Evolutionary conservation across 176 grass and related monocot genomes (phyloP).

Genomic region (Guadua angustifolia): DNA sequence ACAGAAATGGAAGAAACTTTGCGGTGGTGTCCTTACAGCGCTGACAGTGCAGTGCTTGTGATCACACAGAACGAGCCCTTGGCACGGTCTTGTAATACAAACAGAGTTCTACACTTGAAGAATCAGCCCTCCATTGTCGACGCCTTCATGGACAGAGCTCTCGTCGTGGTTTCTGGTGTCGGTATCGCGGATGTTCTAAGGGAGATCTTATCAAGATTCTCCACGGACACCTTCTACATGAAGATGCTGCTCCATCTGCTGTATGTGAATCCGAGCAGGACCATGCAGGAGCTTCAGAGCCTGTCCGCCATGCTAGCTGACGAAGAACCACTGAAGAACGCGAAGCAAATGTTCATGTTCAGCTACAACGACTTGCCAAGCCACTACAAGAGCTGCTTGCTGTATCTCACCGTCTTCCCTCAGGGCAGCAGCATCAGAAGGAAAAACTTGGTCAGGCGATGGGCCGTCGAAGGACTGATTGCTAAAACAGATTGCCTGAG

Average conservation of each 20-base stretch:
- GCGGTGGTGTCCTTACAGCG: too few species aligned
- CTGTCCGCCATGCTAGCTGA: neutral
- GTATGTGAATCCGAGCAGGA: neutral
- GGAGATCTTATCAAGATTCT: neutral
- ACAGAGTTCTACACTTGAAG: too few species aligned
- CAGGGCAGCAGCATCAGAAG: slow-evolving; percentile 16
- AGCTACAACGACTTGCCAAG: neutral
- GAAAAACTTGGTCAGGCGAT: slow-evolving; percentile 17
- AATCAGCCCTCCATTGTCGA: too few species aligned
- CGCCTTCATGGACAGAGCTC: too few species aligned
- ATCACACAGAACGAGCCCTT: too few species aligned
- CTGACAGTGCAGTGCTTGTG: too few species aligned
- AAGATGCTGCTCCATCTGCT: neutral
- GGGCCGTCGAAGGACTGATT: neutral
- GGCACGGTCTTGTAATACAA: too few species aligned
- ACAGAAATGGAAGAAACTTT: neutral
- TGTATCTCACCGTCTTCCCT: neutral
- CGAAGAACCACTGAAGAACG: neutral
- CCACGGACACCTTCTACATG: neutral
- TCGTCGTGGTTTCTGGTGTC: too few species aligned
- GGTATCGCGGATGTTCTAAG: too few species aligned
- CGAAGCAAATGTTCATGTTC: neutral
- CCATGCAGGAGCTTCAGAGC: slow-evolving; percentile 2
- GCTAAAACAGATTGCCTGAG: neutral
- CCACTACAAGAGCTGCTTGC: slow-evolving; percentile 12